A percentile compares a stretch with the other conserved stretches of the same genome.
Evolutionary conservation across 2,329 filamentous ascomycete species (phyloP).

Genomic region (Apiospora sp.): DNA sequence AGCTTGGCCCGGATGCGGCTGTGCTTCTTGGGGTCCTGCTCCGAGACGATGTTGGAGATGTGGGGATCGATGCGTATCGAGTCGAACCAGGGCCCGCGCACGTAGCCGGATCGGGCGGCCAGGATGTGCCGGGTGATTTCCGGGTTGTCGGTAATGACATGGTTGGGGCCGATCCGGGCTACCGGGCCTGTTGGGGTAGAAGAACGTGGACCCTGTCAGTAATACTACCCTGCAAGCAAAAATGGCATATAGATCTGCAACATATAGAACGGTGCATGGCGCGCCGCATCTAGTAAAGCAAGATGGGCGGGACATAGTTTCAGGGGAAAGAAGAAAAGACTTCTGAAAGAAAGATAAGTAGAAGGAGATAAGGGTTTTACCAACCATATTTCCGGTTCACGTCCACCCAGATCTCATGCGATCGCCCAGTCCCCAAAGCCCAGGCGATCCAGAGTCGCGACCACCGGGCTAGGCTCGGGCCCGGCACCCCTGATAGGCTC

Average conservation of each 20-base stretch:
- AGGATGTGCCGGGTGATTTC: constrained; percentile 33
- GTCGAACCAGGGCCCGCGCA: constrained; percentile 32
- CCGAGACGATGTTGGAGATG: constrained; percentile 30
- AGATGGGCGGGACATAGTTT: too few species aligned
- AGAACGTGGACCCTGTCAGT: not conserved
- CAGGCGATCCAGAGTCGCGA: constrained; percentile 32
- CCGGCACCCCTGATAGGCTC: constrained; percentile 24
- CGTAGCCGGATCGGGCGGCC: constrained; percentile 31
- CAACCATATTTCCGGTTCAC: constrained; percentile 29
- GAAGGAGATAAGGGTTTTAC: too few species aligned
- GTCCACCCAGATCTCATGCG: constrained; percentile 23
- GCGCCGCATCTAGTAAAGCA: too few species aligned
- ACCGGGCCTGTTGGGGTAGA: constrained; percentile 14
- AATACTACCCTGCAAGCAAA: not conserved
- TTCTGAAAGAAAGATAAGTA: too few species aligned
- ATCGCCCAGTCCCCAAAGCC: constrained; percentile 20
- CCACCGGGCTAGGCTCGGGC: constrained; percentile 32
- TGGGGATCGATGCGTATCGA: constrained; percentile 32
- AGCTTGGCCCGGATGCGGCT: constrained; percentile 34
- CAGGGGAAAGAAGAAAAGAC: too few species aligned
- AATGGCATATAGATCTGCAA: not conserved
- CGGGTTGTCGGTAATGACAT: constrained; percentile 35
- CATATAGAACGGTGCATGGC: too few species aligned
- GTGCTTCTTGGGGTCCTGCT: constrained; percentile 29
- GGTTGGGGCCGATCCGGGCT: constrained; percentile 35